A percentile compares a stretch with the other conserved stretches of the same genome.
Conservation (phyloP, 2,329 filamentous ascomycete genomes). For the Trichoderma breve region DNA sequence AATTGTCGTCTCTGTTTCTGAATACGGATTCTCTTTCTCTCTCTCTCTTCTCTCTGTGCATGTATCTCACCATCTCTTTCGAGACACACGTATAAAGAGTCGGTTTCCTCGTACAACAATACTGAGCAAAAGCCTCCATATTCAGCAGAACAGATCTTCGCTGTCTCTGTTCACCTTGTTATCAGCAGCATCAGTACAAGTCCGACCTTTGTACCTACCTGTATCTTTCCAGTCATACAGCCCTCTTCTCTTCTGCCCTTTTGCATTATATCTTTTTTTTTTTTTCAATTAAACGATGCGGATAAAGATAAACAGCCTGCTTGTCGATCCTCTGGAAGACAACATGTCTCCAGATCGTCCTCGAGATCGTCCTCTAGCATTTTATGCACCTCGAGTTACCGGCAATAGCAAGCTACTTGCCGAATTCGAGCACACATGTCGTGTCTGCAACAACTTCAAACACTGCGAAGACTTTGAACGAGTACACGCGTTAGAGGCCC, state of each 20-base stretch:
- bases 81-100: background rate
- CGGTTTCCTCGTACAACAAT: background rate
- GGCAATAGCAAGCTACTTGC: background rate
- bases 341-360: no score
- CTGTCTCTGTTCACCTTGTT: background rate
- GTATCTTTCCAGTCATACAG: background rate
- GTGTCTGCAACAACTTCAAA: constrained; percentile 17
- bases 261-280: background rate
- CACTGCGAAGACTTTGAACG: background rate
- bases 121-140: background rate
- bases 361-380: background rate
- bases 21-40: background rate
- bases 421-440: background rate
- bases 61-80: background rate
- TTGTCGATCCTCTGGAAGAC: background rate
- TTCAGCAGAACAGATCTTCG: background rate
- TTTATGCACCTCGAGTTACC: no score
- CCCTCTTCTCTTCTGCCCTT: background rate
- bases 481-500: background rate
- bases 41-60: background rate
- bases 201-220: background rate
- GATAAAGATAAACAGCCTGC: background rate
- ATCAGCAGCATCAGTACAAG: background rate
- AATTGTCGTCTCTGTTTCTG: background rate
- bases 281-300: background rate